Evolutionary conservation across 495 filamentous ascomycete genomes (phyloP), one percentile per base, ranked within the genome.

Genomic region (Xylona heveae): DNA sequence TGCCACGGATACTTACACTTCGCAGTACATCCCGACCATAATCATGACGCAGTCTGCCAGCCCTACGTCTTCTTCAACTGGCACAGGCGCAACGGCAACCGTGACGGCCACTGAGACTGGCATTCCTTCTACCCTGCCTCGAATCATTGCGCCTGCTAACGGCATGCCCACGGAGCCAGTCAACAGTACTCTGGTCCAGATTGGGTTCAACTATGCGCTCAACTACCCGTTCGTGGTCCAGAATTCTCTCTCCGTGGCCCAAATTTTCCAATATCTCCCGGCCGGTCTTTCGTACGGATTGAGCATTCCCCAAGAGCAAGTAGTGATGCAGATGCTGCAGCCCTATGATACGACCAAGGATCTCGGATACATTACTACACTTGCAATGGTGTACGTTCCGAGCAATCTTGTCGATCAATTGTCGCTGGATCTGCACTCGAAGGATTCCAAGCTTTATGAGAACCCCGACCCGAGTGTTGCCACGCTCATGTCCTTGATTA

Each of bases 201-300:
- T 97, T 36, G 90, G 80, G 8, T 92, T 94, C 61, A 54, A 66
- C 17, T 71, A 70, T 42, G 57, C 62, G 3, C 65, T 90, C 38
- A 83, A 90, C 46, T 97, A 88, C 50, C 51, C 55, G 4, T 91
- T 85, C 45, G 78, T 97, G 19, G 76, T 74, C 15, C 54, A 52
- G 1, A 68, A 70, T 21, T 49, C 63, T 9, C 55, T 74, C 38
- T 74, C 82, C 15, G 74, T 78, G 6, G 68, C 69, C 16, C 90
- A 95, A 53, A 82, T 97, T 45, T 94, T 94, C 61, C 43, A 68
- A 20, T 78, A 68, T 37, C 59, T 93, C 6, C 83, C 81, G 0
- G 43, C 66, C 36, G 83, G 78, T 32, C 59, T 97, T 31, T 56
- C 62, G n/a, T 62, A 72, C 31, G 78, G 72, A 24, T 53, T 76